A percentile compares a stretch with the other conserved stretches of the same genome.
Evolutionary conservation across 2,329 filamentous ascomycete species (phyloP).

Genomic region (Stylonectria norvegica): DNA sequence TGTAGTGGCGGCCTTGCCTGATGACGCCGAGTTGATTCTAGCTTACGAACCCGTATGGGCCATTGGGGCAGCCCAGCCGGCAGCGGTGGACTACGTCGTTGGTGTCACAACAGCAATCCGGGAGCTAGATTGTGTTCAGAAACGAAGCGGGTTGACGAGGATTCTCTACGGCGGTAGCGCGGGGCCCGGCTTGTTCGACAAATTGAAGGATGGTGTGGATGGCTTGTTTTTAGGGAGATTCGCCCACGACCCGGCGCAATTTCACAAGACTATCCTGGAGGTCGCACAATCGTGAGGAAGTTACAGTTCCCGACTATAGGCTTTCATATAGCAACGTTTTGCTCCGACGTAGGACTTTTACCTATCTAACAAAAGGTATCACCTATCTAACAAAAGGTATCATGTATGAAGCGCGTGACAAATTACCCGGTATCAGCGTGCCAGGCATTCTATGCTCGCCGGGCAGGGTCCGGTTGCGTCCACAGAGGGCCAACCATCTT

Average conservation of each 20-base stretch:
- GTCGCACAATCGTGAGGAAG: conserved; percentile 53
- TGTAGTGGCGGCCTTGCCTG: conserved; percentile 59
- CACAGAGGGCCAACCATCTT: too few species aligned
- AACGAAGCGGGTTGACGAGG: conserved; percentile 56
- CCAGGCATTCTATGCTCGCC: too few species aligned
- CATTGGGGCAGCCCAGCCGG: conserved; percentile 72
- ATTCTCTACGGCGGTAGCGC: conserved; percentile 83
- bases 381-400: too few species aligned
- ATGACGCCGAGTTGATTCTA: conserved; percentile 66
- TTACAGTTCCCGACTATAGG: too few species aligned
- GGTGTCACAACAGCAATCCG: conserved; percentile 65
- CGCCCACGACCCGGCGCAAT: conserved; percentile 70
- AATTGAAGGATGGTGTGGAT: conserved; percentile 67
- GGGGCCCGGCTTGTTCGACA: conserved; percentile 70
- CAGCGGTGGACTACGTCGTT: conserved; percentile 68
- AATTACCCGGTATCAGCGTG: too few species aligned
- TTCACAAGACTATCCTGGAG: conserved; percentile 70
- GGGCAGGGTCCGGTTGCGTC: too few species aligned
- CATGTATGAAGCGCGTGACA: too few species aligned
- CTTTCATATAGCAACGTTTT: too few species aligned
- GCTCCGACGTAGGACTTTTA: too few species aligned
- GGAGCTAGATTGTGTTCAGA: conserved; percentile 46
- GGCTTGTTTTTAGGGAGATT: conserved; percentile 80
- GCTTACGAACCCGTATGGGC: conserved; percentile 91
- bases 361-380: too few species aligned